These are phyloP conservation scores for Septoria linicola DNA, from an alignment of 2,329 filamentous ascomycete species.

Conservation along the genomic window DNA sequence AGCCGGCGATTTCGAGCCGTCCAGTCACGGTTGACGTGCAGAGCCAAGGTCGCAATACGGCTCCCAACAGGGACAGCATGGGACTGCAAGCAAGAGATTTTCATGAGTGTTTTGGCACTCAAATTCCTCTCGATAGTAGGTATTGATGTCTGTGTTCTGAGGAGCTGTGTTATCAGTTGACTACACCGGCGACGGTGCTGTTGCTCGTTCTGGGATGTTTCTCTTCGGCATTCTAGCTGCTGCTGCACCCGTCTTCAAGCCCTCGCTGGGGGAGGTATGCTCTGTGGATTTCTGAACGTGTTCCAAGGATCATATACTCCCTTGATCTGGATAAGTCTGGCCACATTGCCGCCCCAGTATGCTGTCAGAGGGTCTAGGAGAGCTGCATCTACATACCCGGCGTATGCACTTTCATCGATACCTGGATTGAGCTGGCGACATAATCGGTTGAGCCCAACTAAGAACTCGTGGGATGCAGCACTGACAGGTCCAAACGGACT, in stretches of 20 bases:
- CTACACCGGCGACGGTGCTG: too few species aligned
- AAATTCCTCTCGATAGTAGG: too few species aligned
- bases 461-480: conserved; percentile 14
- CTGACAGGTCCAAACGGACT: conserved; percentile 12
- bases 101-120: too few species aligned
- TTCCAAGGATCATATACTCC: conserved; percentile 36
- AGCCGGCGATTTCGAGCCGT: too few species aligned
- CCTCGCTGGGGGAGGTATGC: conserved; percentile 14
- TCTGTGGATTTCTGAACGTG: conserved; percentile 31
- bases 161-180: too few species aligned
- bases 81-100: too few species aligned
- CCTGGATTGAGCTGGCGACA: conserved; percentile 15
- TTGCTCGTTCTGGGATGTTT: too few species aligned
- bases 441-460: conserved; percentile 20
- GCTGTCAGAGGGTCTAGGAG: conserved; percentile 34
- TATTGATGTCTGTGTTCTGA: too few species aligned
- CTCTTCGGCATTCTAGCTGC: too few species aligned
- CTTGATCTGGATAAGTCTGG: conserved; percentile 34
- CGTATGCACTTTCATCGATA: conserved; percentile 25
- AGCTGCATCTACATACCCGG: conserved; percentile 31
- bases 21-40: too few species aligned
- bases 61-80: too few species aligned
- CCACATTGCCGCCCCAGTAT: conserved; percentile 36
- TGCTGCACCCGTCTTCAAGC: neutral
- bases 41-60: too few species aligned